Evolutionary conservation across 805 yeast genomes (phyloP).

Genomic region (Zygosaccharomyces kombuchaensis): DNA sequence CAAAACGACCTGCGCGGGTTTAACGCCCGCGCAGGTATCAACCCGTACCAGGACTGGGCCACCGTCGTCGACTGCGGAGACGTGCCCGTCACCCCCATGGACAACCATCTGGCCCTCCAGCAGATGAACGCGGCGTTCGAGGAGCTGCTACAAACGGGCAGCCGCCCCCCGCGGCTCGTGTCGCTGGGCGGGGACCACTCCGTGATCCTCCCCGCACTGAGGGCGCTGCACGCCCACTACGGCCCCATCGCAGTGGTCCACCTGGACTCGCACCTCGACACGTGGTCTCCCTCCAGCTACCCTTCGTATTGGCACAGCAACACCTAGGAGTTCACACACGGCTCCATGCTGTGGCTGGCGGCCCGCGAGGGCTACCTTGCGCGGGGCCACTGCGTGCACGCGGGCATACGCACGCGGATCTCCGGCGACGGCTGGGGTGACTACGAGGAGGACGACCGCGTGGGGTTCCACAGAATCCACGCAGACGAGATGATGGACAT

Average conservation of each 20-base stretch:
- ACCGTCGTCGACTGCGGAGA: conserved; percentile 63
- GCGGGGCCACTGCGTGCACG: conserved; percentile 58
- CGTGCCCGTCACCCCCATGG: conserved; percentile 64
- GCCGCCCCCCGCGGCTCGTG: conserved; percentile 54
- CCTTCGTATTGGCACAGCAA: conserved; percentile 59
- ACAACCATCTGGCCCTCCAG: conserved; percentile 56
- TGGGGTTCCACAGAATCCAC: conserved; percentile 63
- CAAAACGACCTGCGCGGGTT: conserved; percentile 67
- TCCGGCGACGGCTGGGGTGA: conserved; percentile 57
- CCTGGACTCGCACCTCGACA: conserved; percentile 82
- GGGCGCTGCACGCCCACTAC: conserved; percentile 56
- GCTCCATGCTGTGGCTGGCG: conserved; percentile 85
- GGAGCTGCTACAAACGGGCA: conserved; percentile 41
- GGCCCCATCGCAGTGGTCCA: conserved; percentile 73
- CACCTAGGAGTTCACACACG: conserved; percentile 66
- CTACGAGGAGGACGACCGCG: conserved; percentile 60
- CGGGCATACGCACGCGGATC: conserved; percentile 71
- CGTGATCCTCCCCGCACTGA: conserved; percentile 63
- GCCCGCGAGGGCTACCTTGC: conserved; percentile 58
- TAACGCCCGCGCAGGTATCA: conserved; percentile 58
- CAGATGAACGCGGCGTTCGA: conserved; percentile 58
- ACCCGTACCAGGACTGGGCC: conserved; percentile 55
- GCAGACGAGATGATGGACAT: conserved; percentile 71
- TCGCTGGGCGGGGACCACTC: conserved; percentile 85
- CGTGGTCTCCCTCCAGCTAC: conserved; percentile 71